phyloP scores from a whole-genome alignment of 2,329 filamentous ascomycete genomes.

The Phialemoniopsis sp. region DNA sequence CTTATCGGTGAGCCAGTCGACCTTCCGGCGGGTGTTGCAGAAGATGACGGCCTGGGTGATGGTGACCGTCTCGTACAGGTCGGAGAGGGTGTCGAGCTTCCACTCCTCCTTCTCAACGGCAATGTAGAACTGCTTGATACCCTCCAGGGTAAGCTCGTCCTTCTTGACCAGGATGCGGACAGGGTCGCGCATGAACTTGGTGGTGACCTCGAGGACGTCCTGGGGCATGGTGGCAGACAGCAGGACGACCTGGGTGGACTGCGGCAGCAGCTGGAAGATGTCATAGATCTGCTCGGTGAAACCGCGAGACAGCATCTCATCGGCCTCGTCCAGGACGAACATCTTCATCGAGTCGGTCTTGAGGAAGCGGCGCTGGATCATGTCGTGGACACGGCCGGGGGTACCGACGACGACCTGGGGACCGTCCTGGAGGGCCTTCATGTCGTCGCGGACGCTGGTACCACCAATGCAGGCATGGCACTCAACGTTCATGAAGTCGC shows the following conservation, averaged over 20 bases:
- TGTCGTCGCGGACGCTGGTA: constrained; percentile 96
- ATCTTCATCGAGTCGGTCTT: constrained; percentile 99
- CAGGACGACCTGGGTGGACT: constrained; percentile 97
- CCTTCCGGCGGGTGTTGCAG: constrained; percentile 99
- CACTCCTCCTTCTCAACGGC: constrained; percentile 99
- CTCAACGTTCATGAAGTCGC: constrained; percentile 99
- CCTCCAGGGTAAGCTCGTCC: constrained; percentile 98
- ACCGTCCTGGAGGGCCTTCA: constrained; percentile 94
- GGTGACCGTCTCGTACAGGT: constrained; percentile 98
- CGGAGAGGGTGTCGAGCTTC: constrained; percentile 98
- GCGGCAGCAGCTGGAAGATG: constrained; percentile 97
- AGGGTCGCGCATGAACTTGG: constrained; percentile 99
- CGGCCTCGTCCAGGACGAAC: constrained; percentile 98
- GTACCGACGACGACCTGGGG: constrained; percentile 98
- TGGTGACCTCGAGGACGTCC: constrained; percentile 98
- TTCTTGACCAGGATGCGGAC: constrained; percentile 99
- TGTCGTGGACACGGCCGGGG: constrained; percentile 96
- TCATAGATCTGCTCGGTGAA: constrained; percentile 99
- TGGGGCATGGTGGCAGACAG: constrained; percentile 98
- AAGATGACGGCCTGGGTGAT: constrained; percentile 99
- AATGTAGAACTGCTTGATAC: constrained; percentile 99
- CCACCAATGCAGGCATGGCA: constrained; percentile 99
- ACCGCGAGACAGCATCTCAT: constrained; percentile 99
- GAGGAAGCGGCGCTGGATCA: constrained; percentile 97
- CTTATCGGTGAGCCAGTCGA: constrained; percentile 99